Percentiles rank a stretch among this genome's conserved stretches.
phyloP scores from a whole-genome alignment of 148 eudicot species.

The Vaccinium myrtillus region DNA sequence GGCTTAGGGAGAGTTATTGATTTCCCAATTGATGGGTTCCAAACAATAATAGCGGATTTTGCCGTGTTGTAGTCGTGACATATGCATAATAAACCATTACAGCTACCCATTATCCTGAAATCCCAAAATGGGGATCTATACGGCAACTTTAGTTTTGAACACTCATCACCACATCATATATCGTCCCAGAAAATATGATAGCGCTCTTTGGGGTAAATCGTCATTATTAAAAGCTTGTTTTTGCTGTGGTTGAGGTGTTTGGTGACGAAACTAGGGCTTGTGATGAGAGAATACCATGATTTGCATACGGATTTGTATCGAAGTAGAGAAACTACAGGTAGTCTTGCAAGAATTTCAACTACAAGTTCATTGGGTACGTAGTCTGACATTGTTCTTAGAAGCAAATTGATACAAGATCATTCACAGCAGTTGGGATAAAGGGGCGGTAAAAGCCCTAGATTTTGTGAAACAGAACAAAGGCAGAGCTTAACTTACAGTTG shows the following conservation, averaged over 20 bases:
- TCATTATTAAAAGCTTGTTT: not conserved
- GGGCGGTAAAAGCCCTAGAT: no score
- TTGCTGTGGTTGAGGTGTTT: not conserved
- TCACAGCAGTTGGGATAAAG: no score
- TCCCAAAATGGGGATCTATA: conserved; percentile 20
- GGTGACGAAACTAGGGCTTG: conserved; percentile 5
- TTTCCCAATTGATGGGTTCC: conserved; percentile 34
- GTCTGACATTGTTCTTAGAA: not conserved
- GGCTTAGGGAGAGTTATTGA: not conserved
- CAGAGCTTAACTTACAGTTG: no score
- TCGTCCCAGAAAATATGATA: conserved; percentile 16
- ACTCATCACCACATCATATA: not conserved
- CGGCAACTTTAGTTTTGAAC: conserved; percentile 17
- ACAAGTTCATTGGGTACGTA: not conserved
- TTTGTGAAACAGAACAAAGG: no score
- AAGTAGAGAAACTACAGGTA: not conserved
- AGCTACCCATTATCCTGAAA: conserved; percentile 32
- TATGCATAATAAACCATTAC: conserved; percentile 35
- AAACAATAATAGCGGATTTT: not conserved
- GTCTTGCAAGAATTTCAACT: conserved; percentile 3
- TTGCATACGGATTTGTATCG: conserved; percentile 6
- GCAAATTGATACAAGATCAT: no score
- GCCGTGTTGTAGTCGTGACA: conserved; percentile 7
- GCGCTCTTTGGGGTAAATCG: conserved; percentile 15
- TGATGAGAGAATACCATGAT: conserved; percentile 8